These are phyloP conservation scores for Colletotrichum chlorophyti DNA, from an alignment of 2,329 filamentous ascomycete species.

Conservation along the genomic window DNA sequence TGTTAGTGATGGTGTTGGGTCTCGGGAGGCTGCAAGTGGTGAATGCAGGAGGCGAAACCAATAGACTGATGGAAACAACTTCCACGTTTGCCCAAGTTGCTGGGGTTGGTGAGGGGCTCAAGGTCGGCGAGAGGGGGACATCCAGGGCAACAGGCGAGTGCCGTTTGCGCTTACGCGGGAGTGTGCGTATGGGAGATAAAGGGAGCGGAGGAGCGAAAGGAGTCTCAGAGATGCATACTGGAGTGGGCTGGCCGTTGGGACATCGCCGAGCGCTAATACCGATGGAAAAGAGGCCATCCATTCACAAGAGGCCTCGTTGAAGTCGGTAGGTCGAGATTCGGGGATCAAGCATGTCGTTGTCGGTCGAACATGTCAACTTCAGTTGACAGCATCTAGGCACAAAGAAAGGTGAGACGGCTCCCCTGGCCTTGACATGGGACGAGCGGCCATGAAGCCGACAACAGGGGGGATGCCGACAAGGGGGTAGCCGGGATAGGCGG, in stretches of 20 bases:
- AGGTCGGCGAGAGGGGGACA: neutral
- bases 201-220: too few species aligned
- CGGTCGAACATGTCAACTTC: slow-evolving; percentile 6
- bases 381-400: slow-evolving; percentile 3
- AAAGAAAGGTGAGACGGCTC: slow-evolving; percentile 16
- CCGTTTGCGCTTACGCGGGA: slow-evolving; percentile 18
- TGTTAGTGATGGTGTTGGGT: slow-evolving; percentile 1
- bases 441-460: neutral
- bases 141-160: slow-evolving; percentile 9
- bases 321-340: too few species aligned
- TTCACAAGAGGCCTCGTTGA: neutral
- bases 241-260: neutral
- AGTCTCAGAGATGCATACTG: neutral
- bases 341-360: neutral
- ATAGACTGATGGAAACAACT: neutral
- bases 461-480: neutral
- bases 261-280: too few species aligned
- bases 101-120: neutral
- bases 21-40: slow-evolving; percentile 9
- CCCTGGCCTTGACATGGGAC: slow-evolving; percentile 7
- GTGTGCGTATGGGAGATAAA: slow-evolving; percentile 5
- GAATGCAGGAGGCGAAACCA: slow-evolving; percentile 6
- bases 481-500: neutral
- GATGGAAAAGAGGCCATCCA: too few species aligned
- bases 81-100: neutral